Percentiles rank a stretch among this genome's conserved stretches.
Conservation (phyloP, 2,329 filamentous ascomycete genomes). For the Elsinoe necatrix region DNA sequence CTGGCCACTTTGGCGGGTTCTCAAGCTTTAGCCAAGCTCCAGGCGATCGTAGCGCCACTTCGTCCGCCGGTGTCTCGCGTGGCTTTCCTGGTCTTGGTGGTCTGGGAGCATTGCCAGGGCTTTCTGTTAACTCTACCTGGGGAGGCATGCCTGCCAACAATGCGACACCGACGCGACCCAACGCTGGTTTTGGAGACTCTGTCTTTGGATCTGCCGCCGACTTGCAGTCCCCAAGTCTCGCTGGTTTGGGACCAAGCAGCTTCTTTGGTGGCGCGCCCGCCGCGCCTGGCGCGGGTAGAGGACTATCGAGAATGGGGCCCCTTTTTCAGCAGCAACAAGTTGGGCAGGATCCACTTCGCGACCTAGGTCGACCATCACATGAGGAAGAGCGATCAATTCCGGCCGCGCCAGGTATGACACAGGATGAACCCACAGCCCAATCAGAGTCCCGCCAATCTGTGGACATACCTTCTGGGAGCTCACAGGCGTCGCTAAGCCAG, state of each 20-base stretch:
- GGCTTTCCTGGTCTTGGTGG: slow-evolving; percentile 57
- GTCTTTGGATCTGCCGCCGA: slow-evolving; percentile 66
- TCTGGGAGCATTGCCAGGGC: slow-evolving; percentile 40
- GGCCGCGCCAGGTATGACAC: slow-evolving; percentile 33
- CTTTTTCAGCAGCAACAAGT: slow-evolving; percentile 59
- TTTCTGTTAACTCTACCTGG: slow-evolving; percentile 54
- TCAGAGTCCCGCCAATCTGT: slow-evolving; percentile 20
- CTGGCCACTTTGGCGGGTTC: slow-evolving; percentile 28
- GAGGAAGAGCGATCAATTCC: slow-evolving; percentile 47
- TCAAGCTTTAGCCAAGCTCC: slow-evolving; percentile 39
- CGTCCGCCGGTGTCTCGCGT: slow-evolving; percentile 68
- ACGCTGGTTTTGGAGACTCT: slow-evolving; percentile 47
- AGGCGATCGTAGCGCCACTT: slow-evolving; percentile 87
- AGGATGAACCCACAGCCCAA: slow-evolving; percentile 43
- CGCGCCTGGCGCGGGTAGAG: slow-evolving; percentile 39
- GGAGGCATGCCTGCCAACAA: slow-evolving; percentile 59
- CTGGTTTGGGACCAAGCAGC: slow-evolving; percentile 53
- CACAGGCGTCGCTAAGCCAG: slow-evolving; percentile 4
- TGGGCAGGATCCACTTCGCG: slow-evolving; percentile 24
- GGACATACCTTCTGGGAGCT: slow-evolving; percentile 7
- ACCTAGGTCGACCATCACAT: slow-evolving; percentile 31
- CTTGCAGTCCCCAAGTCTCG: slow-evolving; percentile 64
- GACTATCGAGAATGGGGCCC: slow-evolving; percentile 67
- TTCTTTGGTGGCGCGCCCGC: slow-evolving; percentile 57
- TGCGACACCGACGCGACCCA: slow-evolving; percentile 58